These are phyloP conservation scores for Glaciozyma martinii DNA, from an alignment of 768 basidiomycete genomes.

Conservation along the genomic window DNA sequence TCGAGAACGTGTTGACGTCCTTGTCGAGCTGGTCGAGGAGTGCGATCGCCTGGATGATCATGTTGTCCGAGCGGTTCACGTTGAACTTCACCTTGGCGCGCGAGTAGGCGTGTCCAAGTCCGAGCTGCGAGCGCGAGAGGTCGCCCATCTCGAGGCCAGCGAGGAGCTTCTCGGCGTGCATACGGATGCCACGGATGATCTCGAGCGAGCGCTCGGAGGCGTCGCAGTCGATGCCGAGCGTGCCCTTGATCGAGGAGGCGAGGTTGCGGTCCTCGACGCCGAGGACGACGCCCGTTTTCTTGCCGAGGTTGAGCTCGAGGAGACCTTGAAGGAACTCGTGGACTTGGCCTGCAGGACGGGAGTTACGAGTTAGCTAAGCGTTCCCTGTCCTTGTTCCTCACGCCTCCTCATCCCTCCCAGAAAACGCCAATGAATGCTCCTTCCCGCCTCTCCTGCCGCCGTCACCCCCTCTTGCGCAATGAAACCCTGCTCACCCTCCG, in stretches of 20 bases:
- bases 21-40: slow-evolving; percentile 97
- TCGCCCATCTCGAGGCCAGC: slow-evolving; percentile 81
- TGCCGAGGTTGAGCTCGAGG: slow-evolving; percentile 76
- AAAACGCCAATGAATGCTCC: too few relatives aligned
- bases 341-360: slow-evolving; percentile 56
- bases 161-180: slow-evolving; percentile 81
- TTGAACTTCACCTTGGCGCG: slow-evolving; percentile 97
- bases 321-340: slow-evolving; percentile 74
- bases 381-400: neutral
- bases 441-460: neutral
- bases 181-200: slow-evolving; percentile 81
- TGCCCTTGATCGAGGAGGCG: slow-evolving; percentile 66
- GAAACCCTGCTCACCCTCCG: slow-evolving; percentile 60
- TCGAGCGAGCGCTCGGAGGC: slow-evolving; percentile 71
- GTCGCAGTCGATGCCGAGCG: slow-evolving; percentile 65
- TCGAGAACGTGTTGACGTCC: slow-evolving; percentile 96
- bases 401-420: too few relatives aligned
- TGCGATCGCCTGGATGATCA: slow-evolving; percentile 99
- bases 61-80: slow-evolving; percentile 69
- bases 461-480: neutral
- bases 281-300: slow-evolving; percentile 55
- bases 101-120: slow-evolving; percentile 94
- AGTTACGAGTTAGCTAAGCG: neutral
- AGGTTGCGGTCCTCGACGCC: slow-evolving; percentile 69
- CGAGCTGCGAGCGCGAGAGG: slow-evolving; percentile 85